A percentile compares a stretch with the other conserved stretches of the same genome.
phyloP scores from a whole-genome alignment of 164 flowering plant species.

The Tetracentron sinense region DNA sequence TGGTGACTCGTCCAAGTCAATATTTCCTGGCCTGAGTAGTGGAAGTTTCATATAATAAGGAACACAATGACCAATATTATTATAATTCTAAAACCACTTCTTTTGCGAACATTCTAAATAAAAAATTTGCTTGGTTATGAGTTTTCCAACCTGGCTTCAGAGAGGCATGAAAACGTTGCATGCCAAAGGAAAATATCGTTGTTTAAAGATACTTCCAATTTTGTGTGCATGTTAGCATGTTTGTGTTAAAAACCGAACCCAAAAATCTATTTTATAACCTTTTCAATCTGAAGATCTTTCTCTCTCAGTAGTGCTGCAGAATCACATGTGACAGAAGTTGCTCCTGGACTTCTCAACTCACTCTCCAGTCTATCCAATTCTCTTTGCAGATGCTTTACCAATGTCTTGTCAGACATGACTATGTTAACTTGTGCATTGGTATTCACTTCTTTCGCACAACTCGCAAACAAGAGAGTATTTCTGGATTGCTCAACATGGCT shows the following conservation, averaged over 20 bases:
- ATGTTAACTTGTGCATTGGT: conserved; percentile 83
- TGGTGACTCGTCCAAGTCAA: neutral
- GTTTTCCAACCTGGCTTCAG: too few relatives aligned
- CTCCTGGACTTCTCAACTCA: conserved; percentile 46
- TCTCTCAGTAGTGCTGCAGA: conserved; percentile 47
- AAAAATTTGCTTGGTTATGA: too few relatives aligned
- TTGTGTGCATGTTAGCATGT: neutral
- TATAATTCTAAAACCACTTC: neutral
- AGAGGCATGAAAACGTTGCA: neutral
- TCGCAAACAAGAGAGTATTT: conserved; percentile 88
- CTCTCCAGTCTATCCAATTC: conserved; percentile 73
- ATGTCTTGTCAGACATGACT: conserved; percentile 84
- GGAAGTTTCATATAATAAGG: neutral
- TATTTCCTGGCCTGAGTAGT: neutral
- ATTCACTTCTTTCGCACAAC: conserved; percentile 85
- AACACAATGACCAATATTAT: neutral
- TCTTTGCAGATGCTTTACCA: conserved; percentile 81
- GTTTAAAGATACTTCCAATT: neutral
- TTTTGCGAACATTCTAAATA: too few relatives aligned
- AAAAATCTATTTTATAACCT: conserved; percentile 41
- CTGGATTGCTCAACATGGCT: conserved; percentile 91
- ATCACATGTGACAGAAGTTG: conserved; percentile 29
- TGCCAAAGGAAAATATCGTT: neutral
- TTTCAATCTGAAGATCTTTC: conserved; percentile 84
- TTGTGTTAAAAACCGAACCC: neutral